Conservation (phyloP, 2,329 filamentous ascomycete species). For the Sphaerulina vaccinii region DNA sequence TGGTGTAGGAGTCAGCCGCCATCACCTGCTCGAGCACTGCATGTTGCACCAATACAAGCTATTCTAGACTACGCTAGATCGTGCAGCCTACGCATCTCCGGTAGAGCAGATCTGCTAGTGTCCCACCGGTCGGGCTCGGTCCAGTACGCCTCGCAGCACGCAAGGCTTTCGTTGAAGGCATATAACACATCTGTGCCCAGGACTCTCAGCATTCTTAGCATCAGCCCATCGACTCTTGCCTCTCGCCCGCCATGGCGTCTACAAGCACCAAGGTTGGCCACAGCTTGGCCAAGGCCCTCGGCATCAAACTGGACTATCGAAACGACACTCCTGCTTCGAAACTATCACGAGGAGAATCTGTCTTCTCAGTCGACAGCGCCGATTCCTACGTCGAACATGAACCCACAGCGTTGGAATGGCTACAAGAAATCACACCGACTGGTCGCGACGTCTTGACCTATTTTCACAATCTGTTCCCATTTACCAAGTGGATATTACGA, state of each 20-base stretch:
- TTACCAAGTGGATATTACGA: conserved; percentile 78
- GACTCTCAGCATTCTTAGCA: conserved; percentile 11
- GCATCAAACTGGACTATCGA: conserved; percentile 74
- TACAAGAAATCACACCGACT: conserved; percentile 63
- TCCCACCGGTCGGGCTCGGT: conserved; percentile 3
- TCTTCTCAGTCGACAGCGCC: conserved; percentile 69
- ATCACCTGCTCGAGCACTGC: conserved; percentile 10
- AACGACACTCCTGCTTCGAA: conserved; percentile 56
- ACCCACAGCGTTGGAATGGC: conserved; percentile 71
- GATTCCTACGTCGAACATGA: conserved; percentile 81
- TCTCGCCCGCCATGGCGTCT: conserved; percentile 31
- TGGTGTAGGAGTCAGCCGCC: neutral
- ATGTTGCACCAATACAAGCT: conserved; percentile 12
- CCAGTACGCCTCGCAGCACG: conserved; percentile 3
- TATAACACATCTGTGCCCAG: conserved; percentile 5
- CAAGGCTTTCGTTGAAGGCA: neutral
- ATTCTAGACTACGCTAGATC: conserved; percentile 13
- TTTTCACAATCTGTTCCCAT: conserved; percentile 74
- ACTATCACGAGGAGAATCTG: conserved; percentile 73
- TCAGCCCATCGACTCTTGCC: conserved; percentile 10
- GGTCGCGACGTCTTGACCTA: conserved; percentile 59
- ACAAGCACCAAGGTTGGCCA: conserved; percentile 63
- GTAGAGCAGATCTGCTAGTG: conserved; percentile 6
- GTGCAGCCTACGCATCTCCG: conserved; percentile 9
- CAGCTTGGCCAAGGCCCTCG: conserved; percentile 72